Percentiles rank a stretch among this genome's conserved stretches.
phyloP scores from a whole-genome alignment of 768 basidiomycete species.

The Lactarius indigo region DNA sequence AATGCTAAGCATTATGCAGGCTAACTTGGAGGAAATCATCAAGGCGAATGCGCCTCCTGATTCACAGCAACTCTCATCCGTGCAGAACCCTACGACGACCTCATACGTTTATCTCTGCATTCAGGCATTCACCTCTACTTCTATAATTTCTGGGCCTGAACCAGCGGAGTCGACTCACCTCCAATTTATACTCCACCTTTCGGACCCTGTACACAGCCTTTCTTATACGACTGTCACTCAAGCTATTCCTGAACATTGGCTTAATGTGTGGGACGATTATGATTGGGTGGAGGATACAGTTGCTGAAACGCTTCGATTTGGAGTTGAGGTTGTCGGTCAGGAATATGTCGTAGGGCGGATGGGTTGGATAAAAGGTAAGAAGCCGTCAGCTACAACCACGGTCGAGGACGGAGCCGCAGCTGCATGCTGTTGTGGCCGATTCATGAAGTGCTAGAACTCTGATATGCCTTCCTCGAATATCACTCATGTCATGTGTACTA shows the following conservation, averaged over 20 bases:
- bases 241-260: slow-evolving; percentile 78
- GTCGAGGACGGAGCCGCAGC: slow-evolving; percentile 1
- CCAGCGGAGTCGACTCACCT: slow-evolving; percentile 39
- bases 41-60: slow-evolving; percentile 51
- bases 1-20: slow-evolving; percentile 41
- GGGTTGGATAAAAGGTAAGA: slow-evolving; percentile 61
- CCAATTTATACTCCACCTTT: slow-evolving; percentile 60
- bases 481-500: slow-evolving; percentile 7
- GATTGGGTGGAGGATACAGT: slow-evolving; percentile 96
- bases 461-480: not conserved
- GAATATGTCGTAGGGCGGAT: slow-evolving; percentile 85
- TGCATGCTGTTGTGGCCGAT: slow-evolving; percentile 5
- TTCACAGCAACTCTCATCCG: slow-evolving; percentile 31
- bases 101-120: slow-evolving; percentile 92
- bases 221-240: slow-evolving; percentile 79
- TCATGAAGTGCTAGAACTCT: slow-evolving; percentile 6
- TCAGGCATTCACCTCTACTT: slow-evolving; percentile 73
- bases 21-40: slow-evolving; percentile 71
- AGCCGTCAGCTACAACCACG: slow-evolving; percentile 18
- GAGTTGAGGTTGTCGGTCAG: slow-evolving; percentile 88
- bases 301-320: slow-evolving; percentile 79
- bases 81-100: slow-evolving; percentile 67
- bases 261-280: slow-evolving; percentile 86
- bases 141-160: slow-evolving; percentile 40
- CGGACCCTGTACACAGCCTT: slow-evolving; percentile 78